phyloP scores from a whole-genome alignment of 2,329 filamentous ascomycete species.

The Microcera coccophila region DNA sequence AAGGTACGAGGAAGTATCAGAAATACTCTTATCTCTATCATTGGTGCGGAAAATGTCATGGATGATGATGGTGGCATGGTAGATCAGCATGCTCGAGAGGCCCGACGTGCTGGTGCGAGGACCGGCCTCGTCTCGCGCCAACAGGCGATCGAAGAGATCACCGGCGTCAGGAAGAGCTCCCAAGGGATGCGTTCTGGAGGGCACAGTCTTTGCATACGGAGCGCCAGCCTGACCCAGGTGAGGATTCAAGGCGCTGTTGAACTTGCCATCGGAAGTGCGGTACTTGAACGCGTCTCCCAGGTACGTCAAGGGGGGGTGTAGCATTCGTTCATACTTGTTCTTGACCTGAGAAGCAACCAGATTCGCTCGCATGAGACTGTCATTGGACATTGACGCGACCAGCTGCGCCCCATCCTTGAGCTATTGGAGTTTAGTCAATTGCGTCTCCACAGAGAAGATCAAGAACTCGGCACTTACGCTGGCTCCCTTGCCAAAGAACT shows the following conservation, averaged over 20 bases:
- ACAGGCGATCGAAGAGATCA: constrained; percentile 61
- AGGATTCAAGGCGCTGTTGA: constrained; percentile 27
- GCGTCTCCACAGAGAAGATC: background rate
- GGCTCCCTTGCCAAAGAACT: background rate
- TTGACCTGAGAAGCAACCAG: constrained; percentile 15
- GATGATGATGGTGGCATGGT: constrained; percentile 62
- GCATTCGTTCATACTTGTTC: constrained; percentile 19
- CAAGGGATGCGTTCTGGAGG: constrained; percentile 20
- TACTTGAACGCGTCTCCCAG: constrained; percentile 24
- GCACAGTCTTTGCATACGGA: constrained; percentile 29
- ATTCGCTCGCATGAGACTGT: constrained; percentile 2
- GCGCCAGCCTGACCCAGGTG: constrained; percentile 29
- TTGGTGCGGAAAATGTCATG: constrained; percentile 41
- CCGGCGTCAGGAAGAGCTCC: constrained; percentile 28
- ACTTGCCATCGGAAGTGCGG: constrained; percentile 27
- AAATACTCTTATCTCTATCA: constrained; percentile 58
- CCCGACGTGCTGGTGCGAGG: constrained; percentile 64
- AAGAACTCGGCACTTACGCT: background rate
- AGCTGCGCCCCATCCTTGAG: constrained; percentile 5
- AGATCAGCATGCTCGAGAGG: constrained; percentile 73
- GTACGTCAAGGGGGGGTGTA: constrained; percentile 21
- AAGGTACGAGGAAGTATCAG: constrained; percentile 68
- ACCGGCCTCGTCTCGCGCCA: constrained; percentile 51
- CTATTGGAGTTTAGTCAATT: background rate
- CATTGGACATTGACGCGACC: constrained; percentile 7